Evolutionary conservation across 169 alveolate species (phyloP).

Genomic region (Plasmodium coatneyi): DNA sequence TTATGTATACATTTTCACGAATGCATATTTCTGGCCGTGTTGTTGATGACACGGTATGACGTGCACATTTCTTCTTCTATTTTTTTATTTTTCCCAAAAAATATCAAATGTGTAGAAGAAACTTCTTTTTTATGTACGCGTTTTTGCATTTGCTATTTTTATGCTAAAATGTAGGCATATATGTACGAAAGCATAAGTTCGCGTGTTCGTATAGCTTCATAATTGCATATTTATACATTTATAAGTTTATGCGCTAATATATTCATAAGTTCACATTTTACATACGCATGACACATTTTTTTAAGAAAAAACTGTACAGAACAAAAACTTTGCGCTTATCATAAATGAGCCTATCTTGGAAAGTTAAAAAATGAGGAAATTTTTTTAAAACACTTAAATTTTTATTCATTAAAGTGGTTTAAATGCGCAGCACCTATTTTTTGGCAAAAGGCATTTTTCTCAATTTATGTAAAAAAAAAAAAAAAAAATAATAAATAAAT

Average conservation of each 20-base stretch:
- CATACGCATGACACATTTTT: not conserved
- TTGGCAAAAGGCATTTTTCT: not conserved
- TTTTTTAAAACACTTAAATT: not conserved
- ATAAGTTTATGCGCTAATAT: conserved; percentile 6
- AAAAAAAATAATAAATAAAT: not conserved
- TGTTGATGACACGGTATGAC: not conserved
- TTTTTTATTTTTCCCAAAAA: not conserved
- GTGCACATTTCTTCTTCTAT: not conserved
- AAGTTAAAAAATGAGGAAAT: not conserved
- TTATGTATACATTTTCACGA: not conserved
- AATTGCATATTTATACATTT: not conserved
- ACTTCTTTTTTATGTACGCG: not conserved
- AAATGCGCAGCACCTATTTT: not conserved
- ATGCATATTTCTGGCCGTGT: not conserved
- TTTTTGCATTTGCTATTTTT: not conserved
- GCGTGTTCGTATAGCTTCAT: not conserved
- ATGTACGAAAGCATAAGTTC: not conserved
- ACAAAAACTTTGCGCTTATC: not conserved
- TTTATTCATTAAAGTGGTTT: not conserved
- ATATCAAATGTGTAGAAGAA: not conserved
- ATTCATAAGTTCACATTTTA: not conserved
- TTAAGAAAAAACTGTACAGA: not conserved
- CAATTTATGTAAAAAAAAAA: not conserved
- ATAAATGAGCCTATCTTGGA: not conserved
- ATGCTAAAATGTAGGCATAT: not conserved